Evolutionary conservation across 352 stramenopile species (phyloP), one percentile per base, ranked within the genome.

Genomic region (Globisporangium canariense): DNA sequence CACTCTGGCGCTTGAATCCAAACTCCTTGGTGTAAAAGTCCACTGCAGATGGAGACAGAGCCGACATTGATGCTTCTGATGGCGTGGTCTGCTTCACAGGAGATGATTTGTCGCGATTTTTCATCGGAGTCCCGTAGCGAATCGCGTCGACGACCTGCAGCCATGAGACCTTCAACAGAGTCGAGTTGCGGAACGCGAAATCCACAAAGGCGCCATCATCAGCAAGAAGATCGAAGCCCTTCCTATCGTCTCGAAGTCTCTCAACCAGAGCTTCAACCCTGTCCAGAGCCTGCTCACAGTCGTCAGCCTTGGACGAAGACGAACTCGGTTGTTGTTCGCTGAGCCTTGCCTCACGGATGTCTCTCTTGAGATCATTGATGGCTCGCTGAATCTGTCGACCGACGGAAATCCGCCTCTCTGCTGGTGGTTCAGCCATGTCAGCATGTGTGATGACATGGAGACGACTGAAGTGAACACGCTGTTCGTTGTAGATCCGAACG

Each of bases 181-280:
- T 67, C 1, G 77, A 77, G 47, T 90, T 90, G 10, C 65, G 64
- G 36, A 89, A 89, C 18, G 81, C 76, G 49, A 90, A 90, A 50
- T 90, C 64, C 7, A 89, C 81, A 36, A 89, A 89, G 16, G 75
- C 61, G 8, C 66, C 49, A 5, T 83, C 67, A 32, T 89, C 76
- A 1, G 65, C 59, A 3, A 90, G 60, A 25, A 90, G 58, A 56
- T 90, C 76, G 18, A 60, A 45, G 0, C 62, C 76, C 38, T 58
- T 16, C 36, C 57, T 36, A 32, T 65, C 73, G 36, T 86, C 68
- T 7, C 72, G 65, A 16, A 90, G 59, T 0, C 75, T 67, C 10
- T 87, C 67, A 7, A 67, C 75, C 3, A 90, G 62, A 20, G 67
- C 70, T 43, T 75, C 70, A 7, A 89, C 60, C 13, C 49, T 76